phyloP scores from a whole-genome alignment of 2,329 filamentous ascomycete genomes.

The Botrytis elliptica region DNA sequence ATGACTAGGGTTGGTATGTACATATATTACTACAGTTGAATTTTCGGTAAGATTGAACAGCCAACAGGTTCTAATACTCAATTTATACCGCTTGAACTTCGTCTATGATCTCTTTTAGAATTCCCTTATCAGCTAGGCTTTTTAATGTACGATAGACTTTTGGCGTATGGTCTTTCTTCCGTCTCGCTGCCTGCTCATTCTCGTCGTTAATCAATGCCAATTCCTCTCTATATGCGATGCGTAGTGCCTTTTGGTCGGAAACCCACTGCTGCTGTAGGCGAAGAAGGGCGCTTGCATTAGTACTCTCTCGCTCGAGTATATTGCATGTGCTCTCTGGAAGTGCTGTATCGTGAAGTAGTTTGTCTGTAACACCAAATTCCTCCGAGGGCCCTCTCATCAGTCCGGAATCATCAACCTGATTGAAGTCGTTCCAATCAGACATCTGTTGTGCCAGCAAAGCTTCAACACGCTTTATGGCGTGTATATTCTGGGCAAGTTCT shows the following conservation, averaged over 20 bases:
- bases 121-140: slow-evolving; percentile 64
- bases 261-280: slow-evolving; percentile 44
- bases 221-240: slow-evolving; percentile 51
- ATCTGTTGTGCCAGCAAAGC: slow-evolving; percentile 41
- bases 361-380: slow-evolving; percentile 27
- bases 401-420: slow-evolving; percentile 20
- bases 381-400: slow-evolving; percentile 22
- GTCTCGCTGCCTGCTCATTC: slow-evolving; percentile 51
- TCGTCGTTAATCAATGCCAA: slow-evolving; percentile 47
- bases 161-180: slow-evolving; percentile 67
- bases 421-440: slow-evolving; percentile 46
- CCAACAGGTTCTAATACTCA: background rate
- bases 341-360: slow-evolving; percentile 25
- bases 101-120: slow-evolving; percentile 49
- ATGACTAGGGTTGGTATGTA: slow-evolving; percentile 56
- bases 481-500: slow-evolving; percentile 46
- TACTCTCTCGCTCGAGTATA: slow-evolving; percentile 23
- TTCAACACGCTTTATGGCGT: slow-evolving; percentile 44
- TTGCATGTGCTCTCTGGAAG: slow-evolving; percentile 12
- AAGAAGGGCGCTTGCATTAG: slow-evolving; percentile 36
- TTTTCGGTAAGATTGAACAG: background rate
- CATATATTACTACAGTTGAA: slow-evolving; percentile 3
- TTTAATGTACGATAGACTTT: slow-evolving; percentile 68
- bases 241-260: slow-evolving; percentile 44
- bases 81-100: slow-evolving; percentile 18